Evolutionary conservation across 2,329 filamentous ascomycete species (phyloP).

Genomic region (Aspergillus tamarii): DNA sequence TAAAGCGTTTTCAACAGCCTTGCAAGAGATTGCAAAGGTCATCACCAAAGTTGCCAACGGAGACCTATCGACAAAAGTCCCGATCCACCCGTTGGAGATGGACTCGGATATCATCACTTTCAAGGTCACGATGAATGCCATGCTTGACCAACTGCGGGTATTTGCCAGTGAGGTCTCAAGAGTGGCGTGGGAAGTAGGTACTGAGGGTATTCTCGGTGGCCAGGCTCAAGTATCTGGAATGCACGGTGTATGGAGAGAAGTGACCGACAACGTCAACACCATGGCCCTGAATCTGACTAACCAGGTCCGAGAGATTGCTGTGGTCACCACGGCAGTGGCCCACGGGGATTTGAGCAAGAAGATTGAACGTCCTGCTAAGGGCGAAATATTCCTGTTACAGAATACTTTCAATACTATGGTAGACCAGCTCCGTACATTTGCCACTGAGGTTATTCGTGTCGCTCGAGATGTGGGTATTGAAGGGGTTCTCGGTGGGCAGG

Average conservation of each 20-base stretch:
- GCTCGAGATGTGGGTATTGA: constrained; percentile 97
- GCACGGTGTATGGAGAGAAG: constrained; percentile 68
- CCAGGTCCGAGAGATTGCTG: constrained; percentile 85
- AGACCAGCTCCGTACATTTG: constrained; percentile 91
- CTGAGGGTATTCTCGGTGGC: constrained; percentile 64
- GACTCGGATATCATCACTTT: constrained; percentile 47
- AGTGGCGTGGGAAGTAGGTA: constrained; percentile 67
- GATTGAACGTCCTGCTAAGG: constrained; percentile 92
- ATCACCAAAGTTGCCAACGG: constrained; percentile 4
- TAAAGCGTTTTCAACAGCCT: background rate
- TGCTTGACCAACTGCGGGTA: constrained; percentile 67
- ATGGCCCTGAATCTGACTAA: constrained; percentile 67
- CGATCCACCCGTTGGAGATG: constrained; percentile 3
- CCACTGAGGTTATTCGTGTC: constrained; percentile 85
- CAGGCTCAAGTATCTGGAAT: constrained; percentile 68
- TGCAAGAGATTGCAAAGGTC: constrained; percentile 4
- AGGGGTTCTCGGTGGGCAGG: constrained; percentile 98
- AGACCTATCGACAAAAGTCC: background rate
- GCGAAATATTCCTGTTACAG: constrained; percentile 90
- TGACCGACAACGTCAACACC: constrained; percentile 69
- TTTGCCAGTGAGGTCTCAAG: constrained; percentile 69
- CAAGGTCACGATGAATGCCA: constrained; percentile 82
- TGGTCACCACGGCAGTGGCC: constrained; percentile 91
- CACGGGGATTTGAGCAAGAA: constrained; percentile 95
- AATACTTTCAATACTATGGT: constrained; percentile 99